These are phyloP conservation scores for Elongisporangium senticosum DNA, from an alignment of 352 stramenopile species.

Conservation along the genomic window DNA sequence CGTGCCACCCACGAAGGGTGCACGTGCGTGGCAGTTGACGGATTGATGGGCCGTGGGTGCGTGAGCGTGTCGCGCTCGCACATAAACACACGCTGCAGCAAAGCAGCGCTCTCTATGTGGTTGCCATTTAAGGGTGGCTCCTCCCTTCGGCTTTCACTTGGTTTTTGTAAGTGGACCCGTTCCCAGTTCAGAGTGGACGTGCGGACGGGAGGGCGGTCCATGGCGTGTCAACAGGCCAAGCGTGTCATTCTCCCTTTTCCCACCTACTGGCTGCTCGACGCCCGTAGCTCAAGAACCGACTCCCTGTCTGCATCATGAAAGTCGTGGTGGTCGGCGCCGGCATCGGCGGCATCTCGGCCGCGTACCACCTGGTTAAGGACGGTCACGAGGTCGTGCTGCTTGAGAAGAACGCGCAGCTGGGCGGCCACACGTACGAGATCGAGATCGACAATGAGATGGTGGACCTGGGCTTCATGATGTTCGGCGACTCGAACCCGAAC, in stretches of 20 bases:
- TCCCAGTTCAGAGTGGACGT: constrained; percentile 4
- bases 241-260: constrained; percentile 16
- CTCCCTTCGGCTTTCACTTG: constrained; percentile 11
- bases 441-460: constrained; percentile 83
- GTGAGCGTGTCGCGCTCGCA: neutral
- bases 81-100: constrained; percentile 7
- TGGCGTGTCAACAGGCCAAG: constrained; percentile 4
- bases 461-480: constrained; percentile 89
- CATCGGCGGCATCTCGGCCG: constrained; percentile 77
- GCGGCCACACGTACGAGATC: constrained; percentile 83
- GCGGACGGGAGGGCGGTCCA: neutral
- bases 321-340: constrained; percentile 79
- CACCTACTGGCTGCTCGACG: constrained; percentile 6
- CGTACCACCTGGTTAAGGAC: constrained; percentile 81
- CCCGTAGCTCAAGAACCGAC: constrained; percentile 6
- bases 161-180: constrained; percentile 28
- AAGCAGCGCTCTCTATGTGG: neutral
- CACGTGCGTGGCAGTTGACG: neutral
- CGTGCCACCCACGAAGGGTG: neutral
- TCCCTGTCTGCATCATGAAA: constrained; percentile 45
- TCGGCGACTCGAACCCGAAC: constrained; percentile 87
- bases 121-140: constrained; percentile 8
- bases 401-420: constrained; percentile 76
- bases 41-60: neutral
- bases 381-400: constrained; percentile 78